These are phyloP conservation scores for Rhodomyrtus psidioides DNA, from an alignment of 441 rosid species.

Conservation along the genomic window DNA sequence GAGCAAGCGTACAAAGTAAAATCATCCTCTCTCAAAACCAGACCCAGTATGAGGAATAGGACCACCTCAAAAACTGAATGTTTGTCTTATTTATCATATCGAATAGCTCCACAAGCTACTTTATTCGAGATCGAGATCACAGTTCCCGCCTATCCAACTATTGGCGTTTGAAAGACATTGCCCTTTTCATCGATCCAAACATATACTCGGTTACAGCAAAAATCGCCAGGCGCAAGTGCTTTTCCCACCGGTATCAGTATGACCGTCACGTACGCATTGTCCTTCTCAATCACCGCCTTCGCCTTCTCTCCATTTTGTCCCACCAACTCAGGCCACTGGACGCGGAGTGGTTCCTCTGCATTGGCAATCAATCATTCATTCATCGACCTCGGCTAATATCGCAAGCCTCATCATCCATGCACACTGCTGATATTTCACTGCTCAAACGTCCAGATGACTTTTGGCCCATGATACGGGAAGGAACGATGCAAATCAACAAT, in stretches of 20 bases:
- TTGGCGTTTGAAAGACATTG: background rate
- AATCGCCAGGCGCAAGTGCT: fast-evolving
- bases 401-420: background rate
- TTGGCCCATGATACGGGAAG: background rate
- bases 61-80: background rate
- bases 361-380: background rate
- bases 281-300: background rate
- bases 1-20: background rate
- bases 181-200: background rate
- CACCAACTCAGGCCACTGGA: background rate
- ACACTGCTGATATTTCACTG: background rate
- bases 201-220: background rate
- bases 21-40: background rate
- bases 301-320: background rate
- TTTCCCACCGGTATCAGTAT: background rate
- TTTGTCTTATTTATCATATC: background rate
- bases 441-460: background rate
- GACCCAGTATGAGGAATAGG: background rate
- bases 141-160: background rate
- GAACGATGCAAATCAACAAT: background rate
- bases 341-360: background rate
- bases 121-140: background rate
- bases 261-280: background rate
- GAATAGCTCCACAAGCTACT: background rate
- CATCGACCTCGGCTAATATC: background rate